Evolutionary conservation across 2,329 filamentous ascomycete species (phyloP).

Genomic region (Raffaelea arxii): DNA sequence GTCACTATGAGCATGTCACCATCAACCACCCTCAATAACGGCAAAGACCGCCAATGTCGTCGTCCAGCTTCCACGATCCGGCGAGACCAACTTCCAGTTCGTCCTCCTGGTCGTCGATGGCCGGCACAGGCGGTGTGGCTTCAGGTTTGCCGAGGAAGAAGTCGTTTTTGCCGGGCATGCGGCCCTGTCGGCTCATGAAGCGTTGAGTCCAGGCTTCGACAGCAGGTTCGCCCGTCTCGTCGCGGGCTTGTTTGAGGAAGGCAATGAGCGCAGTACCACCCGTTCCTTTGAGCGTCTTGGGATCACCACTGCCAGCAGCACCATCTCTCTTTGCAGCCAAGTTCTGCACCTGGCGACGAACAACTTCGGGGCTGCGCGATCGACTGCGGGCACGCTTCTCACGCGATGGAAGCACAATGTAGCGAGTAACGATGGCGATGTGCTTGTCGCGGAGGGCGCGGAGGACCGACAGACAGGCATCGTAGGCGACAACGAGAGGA

Average conservation of each 20-base stretch:
- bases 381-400: conserved; percentile 58
- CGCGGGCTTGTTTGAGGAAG: conserved; percentile 90
- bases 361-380: conserved; percentile 44
- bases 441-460: conserved; percentile 78
- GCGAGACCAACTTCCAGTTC: conserved; percentile 52
- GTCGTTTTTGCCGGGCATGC: conserved; percentile 40
- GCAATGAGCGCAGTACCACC: conserved; percentile 90
- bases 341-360: conserved; percentile 15
- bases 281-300: conserved; percentile 64
- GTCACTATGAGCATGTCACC: too few relatives aligned
- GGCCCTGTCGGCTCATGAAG: conserved; percentile 45
- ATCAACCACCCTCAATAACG: conserved; percentile 29
- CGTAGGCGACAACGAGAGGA: conserved; percentile 70
- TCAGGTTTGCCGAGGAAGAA: conserved; percentile 48
- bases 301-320: conserved; percentile 12
- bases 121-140: conserved; percentile 23
- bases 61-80: conserved; percentile 81
- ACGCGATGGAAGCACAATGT: conserved; percentile 83
- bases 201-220: conserved; percentile 55
- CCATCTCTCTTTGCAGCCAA: conserved; percentile 8
- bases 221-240: conserved; percentile 90
- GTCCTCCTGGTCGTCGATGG: conserved; percentile 7
- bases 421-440: conserved; percentile 90
- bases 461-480: conserved; percentile 70
- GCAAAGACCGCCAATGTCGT: conserved; percentile 59